Conservation (phyloP, 345 rosid genomes). For the Citrus mangshanensis region DNA sequence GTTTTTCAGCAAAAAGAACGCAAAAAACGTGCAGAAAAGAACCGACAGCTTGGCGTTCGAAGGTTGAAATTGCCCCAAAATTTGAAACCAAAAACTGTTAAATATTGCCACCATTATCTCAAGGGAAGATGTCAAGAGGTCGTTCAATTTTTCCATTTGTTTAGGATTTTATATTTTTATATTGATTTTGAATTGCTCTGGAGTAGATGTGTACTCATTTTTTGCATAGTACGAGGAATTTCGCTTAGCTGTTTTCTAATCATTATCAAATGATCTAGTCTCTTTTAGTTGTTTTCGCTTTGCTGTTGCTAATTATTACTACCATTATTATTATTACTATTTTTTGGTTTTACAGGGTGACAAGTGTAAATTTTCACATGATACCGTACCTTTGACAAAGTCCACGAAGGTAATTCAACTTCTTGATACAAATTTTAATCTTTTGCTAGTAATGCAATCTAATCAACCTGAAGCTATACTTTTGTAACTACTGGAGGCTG, state of each 20-base stretch:
- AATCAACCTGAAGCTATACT: not conserved
- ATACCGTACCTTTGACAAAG: constrained; percentile 73
- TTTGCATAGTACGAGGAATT: not conserved
- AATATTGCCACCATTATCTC: constrained; percentile 70
- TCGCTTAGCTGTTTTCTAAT: too few relatives aligned
- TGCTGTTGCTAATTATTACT: not conserved
- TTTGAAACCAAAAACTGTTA: constrained; percentile 53
- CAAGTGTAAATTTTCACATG: constrained; percentile 88
- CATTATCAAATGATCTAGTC: not conserved
- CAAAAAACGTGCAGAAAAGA: constrained; percentile 71
- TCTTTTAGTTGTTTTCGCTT: not conserved
- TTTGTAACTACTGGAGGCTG: not conserved
- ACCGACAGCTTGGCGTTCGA: constrained; percentile 73
- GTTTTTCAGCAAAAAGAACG: constrained; percentile 50
- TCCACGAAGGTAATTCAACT: constrained; percentile 35
- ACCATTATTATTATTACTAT: not conserved
- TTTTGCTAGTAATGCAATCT: not conserved
- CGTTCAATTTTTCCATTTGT: not conserved
- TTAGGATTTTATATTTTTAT: constrained; percentile 1
- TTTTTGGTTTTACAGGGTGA: constrained; percentile 52
- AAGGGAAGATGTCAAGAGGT: constrained; percentile 87
- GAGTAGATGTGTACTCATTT: not conserved
- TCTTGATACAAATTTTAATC: not conserved
- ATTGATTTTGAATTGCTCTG: constrained; percentile 3
- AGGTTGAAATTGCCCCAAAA: constrained; percentile 69